These are phyloP conservation scores for Clarireedia sp. DNA, from an alignment of 2,329 filamentous ascomycete genomes.

Conservation along the genomic window DNA sequence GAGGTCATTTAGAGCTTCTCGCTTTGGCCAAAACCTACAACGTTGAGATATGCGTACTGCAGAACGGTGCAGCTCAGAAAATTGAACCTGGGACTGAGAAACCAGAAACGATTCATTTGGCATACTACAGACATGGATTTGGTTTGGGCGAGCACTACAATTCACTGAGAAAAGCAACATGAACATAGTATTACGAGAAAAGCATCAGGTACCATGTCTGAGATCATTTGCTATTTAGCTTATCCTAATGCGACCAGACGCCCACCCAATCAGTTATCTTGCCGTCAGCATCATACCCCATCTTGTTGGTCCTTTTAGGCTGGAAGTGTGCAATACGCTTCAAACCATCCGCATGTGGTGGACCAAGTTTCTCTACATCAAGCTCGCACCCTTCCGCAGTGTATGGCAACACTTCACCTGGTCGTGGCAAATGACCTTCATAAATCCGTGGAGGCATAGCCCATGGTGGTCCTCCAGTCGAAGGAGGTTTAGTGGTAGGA, in stretches of 20 bases:
- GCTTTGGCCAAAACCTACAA: constrained; percentile 76
- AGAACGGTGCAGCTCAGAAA: constrained; percentile 72
- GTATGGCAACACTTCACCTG: constrained; percentile 60
- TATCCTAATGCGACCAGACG: constrained; percentile 39
- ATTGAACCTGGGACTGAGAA: constrained; percentile 48
- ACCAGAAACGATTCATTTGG: constrained; percentile 65
- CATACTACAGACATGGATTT: constrained; percentile 91
- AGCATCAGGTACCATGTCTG: background rate
- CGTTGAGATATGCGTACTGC: constrained; percentile 75
- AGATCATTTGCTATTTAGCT: background rate
- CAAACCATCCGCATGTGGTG: constrained; percentile 34
- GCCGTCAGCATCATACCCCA: constrained; percentile 39
- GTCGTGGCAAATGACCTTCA: constrained; percentile 59
- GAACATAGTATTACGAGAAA: constrained; percentile 8
- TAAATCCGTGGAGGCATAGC: constrained; percentile 63
- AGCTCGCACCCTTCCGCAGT: constrained; percentile 43
- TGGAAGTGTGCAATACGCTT: constrained; percentile 41
- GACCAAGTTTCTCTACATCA: constrained; percentile 36
- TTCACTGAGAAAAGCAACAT: constrained; percentile 51
- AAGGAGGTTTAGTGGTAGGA: constrained; percentile 62
- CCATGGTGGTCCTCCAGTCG: constrained; percentile 64
- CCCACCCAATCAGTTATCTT: constrained; percentile 45
- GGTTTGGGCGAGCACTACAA: constrained; percentile 97
- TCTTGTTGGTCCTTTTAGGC: constrained; percentile 41
- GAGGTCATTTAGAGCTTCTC: constrained; percentile 81